A percentile compares a stretch with the other conserved stretches of the same genome.
Evolutionary conservation across 768 basidiomycete genomes (phyloP).

Genomic region (Lactifluus hygrophoroides): DNA sequence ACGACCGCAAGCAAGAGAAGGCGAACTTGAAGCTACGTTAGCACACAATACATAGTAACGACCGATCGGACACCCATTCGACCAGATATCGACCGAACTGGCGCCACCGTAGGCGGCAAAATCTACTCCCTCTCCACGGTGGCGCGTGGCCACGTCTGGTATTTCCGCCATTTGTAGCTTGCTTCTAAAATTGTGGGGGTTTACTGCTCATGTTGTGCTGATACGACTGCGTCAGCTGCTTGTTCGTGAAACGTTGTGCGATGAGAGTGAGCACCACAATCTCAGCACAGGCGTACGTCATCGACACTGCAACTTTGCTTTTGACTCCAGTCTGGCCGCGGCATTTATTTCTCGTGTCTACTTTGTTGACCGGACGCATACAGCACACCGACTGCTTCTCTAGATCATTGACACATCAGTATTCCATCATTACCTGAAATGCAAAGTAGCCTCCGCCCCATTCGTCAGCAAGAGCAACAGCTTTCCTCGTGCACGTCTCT

Average conservation of each 20-base stretch:
- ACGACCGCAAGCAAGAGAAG: too few species aligned
- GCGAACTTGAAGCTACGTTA: too few species aligned
- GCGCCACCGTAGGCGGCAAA: too few species aligned
- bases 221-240: too few species aligned
- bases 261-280: too few species aligned
- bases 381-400: background rate
- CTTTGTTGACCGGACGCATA: background rate
- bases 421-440: background rate
- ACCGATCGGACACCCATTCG: background rate
- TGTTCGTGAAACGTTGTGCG: too few species aligned
- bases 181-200: too few species aligned
- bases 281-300: too few species aligned
- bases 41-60: background rate
- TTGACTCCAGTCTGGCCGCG: too few species aligned
- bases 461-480: constrained; percentile 8
- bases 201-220: too few species aligned
- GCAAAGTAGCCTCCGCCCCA: background rate
- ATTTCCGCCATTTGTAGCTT: background rate
- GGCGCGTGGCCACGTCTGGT: background rate
- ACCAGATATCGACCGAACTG: background rate
- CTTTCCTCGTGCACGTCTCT: background rate
- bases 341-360: background rate
- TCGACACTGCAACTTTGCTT: too few species aligned
- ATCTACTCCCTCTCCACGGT: too few species aligned
- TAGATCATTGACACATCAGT: background rate